Base-by-base conservation (phyloP, 768 basidiomycete genomes). In the Pleurotus platypus region DNA sequence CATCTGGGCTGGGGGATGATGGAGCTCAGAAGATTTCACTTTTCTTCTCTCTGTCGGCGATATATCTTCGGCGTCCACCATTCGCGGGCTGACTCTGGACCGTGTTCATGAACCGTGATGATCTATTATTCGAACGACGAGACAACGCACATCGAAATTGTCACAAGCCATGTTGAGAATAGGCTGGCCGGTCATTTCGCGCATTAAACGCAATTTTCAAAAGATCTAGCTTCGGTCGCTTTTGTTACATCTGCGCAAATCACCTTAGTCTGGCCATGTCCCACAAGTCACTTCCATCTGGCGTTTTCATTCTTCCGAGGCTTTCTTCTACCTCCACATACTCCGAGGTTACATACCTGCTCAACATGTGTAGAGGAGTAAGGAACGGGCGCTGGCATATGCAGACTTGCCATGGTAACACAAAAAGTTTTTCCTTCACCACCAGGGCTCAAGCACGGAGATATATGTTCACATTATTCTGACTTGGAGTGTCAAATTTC, bases 351-450 rank as follows among this genome's bases (percentile, higher is more conserved):
- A 35, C 30, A 35, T 35, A 35, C 30, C 8, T 35, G 9, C 30
- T 35, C 24, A 5, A 3, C 30, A 35, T 9, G 11, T 9, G 30
- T 35, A 35, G 30, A 35, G 30, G 8, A 30, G 30, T 30, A 51
- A 51, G n/a, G 26, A 12, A 42, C 38, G 51, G 51, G 51, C 51
- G 51, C 51, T 42, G 51, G n/a, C 24, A 51, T 50, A 30, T 53
- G 50, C n/a, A 30, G 50, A 15, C 26, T 53, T 22, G 7, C 22
- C 50, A 53, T 54, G 39, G 51, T 40, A 40, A 53, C 51, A 22
- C 15, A 9, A 30, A 16, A 30, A 9, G 30, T 11, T 35, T 35
- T 35, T 35, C 18, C 15, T 12, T 15, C 22, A 18, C 16, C 18
- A 54, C 39, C 39, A 54, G 51, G 18, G 51, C 35, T 15, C 42